phyloP scores from a whole-genome alignment of 225 moss, liverwort and hornwort species.

The Physcomitrium patens region DNA sequence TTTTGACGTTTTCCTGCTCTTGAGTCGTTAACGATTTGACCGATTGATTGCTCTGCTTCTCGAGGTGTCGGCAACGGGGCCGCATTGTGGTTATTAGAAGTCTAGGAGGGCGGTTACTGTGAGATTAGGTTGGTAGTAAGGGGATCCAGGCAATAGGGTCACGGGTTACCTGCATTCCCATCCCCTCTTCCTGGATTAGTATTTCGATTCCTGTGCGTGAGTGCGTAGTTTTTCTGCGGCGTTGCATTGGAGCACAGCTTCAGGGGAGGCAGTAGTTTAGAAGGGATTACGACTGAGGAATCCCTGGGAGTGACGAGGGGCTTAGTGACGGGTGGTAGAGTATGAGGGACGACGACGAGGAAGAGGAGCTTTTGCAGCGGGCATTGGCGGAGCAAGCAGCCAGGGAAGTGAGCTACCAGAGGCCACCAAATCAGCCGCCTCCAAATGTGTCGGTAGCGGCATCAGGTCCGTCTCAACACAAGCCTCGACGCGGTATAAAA shows the following conservation, averaged over 20 bases:
- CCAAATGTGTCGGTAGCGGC: constrained; percentile 46
- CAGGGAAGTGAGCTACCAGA: constrained; percentile 72
- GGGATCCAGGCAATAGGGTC: constrained; percentile 9
- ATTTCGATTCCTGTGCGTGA: constrained; percentile 21
- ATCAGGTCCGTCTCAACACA: constrained; percentile 48
- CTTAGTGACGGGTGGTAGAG: constrained; percentile 29
- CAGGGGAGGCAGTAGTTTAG: constrained; percentile 11
- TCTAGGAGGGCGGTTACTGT: constrained; percentile 11
- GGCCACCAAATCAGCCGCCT: constrained; percentile 55
- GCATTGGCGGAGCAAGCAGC: constrained; percentile 95
- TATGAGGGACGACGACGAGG: constrained; percentile 92
- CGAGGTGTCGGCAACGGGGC: background rate
- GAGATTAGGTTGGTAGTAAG: constrained; percentile 28
- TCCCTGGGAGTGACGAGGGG: constrained; percentile 21
- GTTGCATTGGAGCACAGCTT: constrained; percentile 18
- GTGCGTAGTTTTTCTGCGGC: constrained; percentile 14
- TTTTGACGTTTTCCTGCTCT: no score
- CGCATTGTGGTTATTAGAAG: constrained; percentile 23
- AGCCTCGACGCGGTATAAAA: constrained; percentile 51
- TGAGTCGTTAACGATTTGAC: no score
- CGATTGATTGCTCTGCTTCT: constrained; percentile 7
- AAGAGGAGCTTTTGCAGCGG: constrained; percentile 94
- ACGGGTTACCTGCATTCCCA: constrained; percentile 9
- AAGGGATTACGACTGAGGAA: constrained; percentile 11
- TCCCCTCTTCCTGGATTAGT: background rate